These are phyloP conservation scores for Schizophyllum amplum DNA, from an alignment of 1,284 basidiomycete genomes.

Conservation along the genomic window DNA sequence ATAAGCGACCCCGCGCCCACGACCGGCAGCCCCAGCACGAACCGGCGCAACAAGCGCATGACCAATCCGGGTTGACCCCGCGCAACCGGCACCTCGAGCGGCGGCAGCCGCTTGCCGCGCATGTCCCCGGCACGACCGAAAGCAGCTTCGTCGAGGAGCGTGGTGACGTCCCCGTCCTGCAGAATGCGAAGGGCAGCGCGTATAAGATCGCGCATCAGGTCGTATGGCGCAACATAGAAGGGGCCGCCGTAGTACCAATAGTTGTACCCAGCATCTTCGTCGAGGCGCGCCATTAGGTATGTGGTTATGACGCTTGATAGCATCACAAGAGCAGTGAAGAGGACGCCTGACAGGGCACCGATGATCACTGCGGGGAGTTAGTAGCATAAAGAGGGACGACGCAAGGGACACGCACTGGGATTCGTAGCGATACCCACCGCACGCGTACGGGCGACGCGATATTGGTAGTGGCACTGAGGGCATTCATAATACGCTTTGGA, in stretches of 20 bases:
- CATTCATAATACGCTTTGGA: constrained; percentile 63
- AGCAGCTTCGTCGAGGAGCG: constrained; percentile 31
- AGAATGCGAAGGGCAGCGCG: constrained; percentile 57
- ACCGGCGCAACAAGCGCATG: constrained; percentile 50
- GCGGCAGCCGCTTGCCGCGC: constrained; percentile 10
- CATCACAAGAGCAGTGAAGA: constrained; percentile 64
- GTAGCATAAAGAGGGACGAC: background rate
- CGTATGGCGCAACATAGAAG: constrained; percentile 48
- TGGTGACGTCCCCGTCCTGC: constrained; percentile 42
- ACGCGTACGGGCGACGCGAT: constrained; percentile 34
- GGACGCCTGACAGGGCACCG: constrained; percentile 49
- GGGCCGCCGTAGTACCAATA: constrained; percentile 33
- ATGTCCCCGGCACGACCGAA: constrained; percentile 14
- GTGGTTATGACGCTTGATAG: constrained; percentile 65
- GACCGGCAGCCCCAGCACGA: constrained; percentile 67
- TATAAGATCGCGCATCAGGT: constrained; percentile 54
- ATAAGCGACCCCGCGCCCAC: constrained; percentile 71
- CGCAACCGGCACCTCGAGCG: constrained; percentile 15
- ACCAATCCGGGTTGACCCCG: constrained; percentile 34
- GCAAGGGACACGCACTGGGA: constrained; percentile 37
- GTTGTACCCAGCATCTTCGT: constrained; percentile 8
- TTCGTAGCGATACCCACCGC: constrained; percentile 67
- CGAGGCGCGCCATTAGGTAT: constrained; percentile 39
- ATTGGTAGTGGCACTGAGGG: constrained; percentile 68
- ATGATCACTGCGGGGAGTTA: constrained; percentile 43